phyloP scores from a whole-genome alignment of 2,329 filamentous ascomycete species.

The Alternaria panax region DNA sequence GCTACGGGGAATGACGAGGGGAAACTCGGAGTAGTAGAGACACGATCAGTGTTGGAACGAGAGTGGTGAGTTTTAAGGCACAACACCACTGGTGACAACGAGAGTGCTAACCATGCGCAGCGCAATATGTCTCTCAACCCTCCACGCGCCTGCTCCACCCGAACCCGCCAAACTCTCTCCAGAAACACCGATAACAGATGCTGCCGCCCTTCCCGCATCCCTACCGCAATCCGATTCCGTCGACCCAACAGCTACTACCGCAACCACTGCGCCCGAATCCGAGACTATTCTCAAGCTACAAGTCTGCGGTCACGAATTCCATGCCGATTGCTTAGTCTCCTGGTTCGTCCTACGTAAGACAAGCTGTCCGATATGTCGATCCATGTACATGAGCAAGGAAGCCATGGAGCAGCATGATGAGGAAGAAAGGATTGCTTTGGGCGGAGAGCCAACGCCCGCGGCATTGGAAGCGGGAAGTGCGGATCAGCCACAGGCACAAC shows the following conservation, averaged over 20 bases:
- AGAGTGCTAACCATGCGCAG: constrained; percentile 19
- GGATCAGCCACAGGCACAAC: background rate
- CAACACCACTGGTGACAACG: background rate
- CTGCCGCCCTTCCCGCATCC: constrained; percentile 1
- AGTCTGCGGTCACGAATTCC: constrained; percentile 41
- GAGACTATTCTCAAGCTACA: constrained; percentile 38
- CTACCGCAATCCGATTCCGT: background rate
- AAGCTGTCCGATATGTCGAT: constrained; percentile 43
- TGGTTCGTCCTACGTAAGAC: constrained; percentile 42
- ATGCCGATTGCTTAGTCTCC: constrained; percentile 41
- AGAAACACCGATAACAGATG: constrained; percentile 14
- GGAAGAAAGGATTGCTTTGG: constrained; percentile 15
- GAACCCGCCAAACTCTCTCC: constrained; percentile 34
- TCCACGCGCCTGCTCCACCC: constrained; percentile 36
- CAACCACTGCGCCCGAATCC: constrained; percentile 8
- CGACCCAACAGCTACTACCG: background rate
- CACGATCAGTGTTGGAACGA: constrained; percentile 28
- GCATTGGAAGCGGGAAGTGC: constrained; percentile 3
- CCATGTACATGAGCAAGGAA: constrained; percentile 35
- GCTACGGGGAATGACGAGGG: constrained; percentile 2
- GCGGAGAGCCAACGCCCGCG: background rate
- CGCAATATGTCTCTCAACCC: constrained; percentile 43
- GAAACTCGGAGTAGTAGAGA: constrained; percentile 12
- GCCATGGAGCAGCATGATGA: constrained; percentile 24
- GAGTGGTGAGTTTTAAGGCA: constrained; percentile 33